These are phyloP conservation scores for Helianthus annuus DNA, from an alignment of 129 eudicot genomes.

Conservation along the genomic window HanXRQr2.0-SUNRISE NC_035446.2:111727071-111727570, in stretches of 20 bases:
- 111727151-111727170: constrained; percentile 27
- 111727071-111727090: not conserved
- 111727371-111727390: constrained; percentile 76
- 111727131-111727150: not conserved
- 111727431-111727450: constrained; percentile 86
- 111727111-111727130: not conserved
- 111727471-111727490: constrained; percentile 90
- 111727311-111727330: constrained; percentile 65
- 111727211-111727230: constrained; percentile 36
- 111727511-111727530: constrained; percentile 97
- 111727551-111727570: constrained; percentile 79
- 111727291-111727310: constrained; percentile 12
- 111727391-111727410: constrained; percentile 86
- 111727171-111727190: constrained; percentile 37
- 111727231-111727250: constrained; percentile 42
- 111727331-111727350: constrained; percentile 69
- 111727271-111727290: constrained; percentile 34
- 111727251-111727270: constrained; percentile 44
- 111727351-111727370: constrained; percentile 83
- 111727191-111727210: constrained; percentile 42
- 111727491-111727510: constrained; percentile 84
- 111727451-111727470: constrained; percentile 89
- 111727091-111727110: not conserved
- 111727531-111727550: constrained; percentile 86
- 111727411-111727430: constrained; percentile 63